These are phyloP conservation scores for Yamadazyma oceani DNA, from an alignment of 1,139 yeast species.

Conservation along the genomic window DNA sequence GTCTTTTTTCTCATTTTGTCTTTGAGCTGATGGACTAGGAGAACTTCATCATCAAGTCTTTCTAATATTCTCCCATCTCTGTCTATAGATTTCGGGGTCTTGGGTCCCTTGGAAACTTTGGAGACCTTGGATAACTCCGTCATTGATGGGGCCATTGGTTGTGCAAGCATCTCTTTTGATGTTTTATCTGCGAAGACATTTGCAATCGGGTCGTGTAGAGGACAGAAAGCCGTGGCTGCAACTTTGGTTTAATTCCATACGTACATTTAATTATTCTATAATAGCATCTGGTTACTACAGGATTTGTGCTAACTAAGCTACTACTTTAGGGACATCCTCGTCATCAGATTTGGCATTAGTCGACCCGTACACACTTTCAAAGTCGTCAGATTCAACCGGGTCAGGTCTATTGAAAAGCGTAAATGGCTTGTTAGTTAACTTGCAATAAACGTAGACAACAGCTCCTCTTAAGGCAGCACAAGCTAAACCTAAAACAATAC, in stretches of 20 bases:
- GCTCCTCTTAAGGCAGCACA: conserved; percentile 53
- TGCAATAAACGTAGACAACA: conserved; percentile 36
- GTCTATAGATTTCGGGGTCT: too few relatives aligned
- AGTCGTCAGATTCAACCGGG: conserved; percentile 11
- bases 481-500: conserved; percentile 56
- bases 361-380: conserved; percentile 12
- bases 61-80: conserved; percentile 28
- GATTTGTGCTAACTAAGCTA: too few relatives aligned
- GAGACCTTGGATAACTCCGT: neutral
- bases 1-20: conserved; percentile 12
- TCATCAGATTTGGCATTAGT: conserved; percentile 10
- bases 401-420: conserved; percentile 57
- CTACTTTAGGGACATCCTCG: too few relatives aligned
- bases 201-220: too few relatives aligned
- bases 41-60: conserved; percentile 37
- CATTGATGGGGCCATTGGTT: too few relatives aligned
- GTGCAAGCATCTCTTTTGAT: too few relatives aligned
- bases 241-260: too few relatives aligned
- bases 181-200: too few relatives aligned
- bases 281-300: too few relatives aligned
- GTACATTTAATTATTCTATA: too few relatives aligned
- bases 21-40: conserved; percentile 31
- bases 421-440: conserved; percentile 44
- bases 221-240: too few relatives aligned
- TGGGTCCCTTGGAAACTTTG: neutral